These are phyloP conservation scores for Yamadazyma triangularis DNA, from an alignment of 1,139 yeast genomes.

Conservation along the genomic window DNA sequence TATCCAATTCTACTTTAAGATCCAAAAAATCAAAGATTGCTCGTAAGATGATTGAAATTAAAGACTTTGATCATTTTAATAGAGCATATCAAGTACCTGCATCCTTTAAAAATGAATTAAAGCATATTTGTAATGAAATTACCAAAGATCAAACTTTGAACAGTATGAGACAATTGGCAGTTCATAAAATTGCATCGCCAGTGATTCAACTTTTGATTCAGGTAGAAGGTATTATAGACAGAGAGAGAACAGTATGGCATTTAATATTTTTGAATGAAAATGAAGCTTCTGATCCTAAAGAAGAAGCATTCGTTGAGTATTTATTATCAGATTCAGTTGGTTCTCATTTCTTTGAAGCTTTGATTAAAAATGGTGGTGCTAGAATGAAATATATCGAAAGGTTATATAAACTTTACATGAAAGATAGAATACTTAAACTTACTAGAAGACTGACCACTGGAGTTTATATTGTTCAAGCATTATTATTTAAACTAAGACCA, in stretches of 20 bases:
- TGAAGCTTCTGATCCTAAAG: slow-evolving; percentile 54
- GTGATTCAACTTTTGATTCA: slow-evolving; percentile 76
- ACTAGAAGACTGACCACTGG: slow-evolving; percentile 81
- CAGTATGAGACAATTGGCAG: slow-evolving; percentile 64
- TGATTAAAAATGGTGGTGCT: slow-evolving; percentile 56
- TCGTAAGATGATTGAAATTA: slow-evolving; percentile 86
- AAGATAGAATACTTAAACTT: slow-evolving; percentile 63
- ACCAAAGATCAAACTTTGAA: slow-evolving; percentile 15
- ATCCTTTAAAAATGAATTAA: slow-evolving; percentile 62
- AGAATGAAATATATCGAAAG: slow-evolving; percentile 68
- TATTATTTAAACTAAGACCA: slow-evolving; percentile 57
- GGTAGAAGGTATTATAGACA: slow-evolving; percentile 76
- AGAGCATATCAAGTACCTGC: slow-evolving; percentile 68
- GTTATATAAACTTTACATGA: slow-evolving; percentile 67
- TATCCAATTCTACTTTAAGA: slow-evolving; percentile 71
- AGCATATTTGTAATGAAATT: slow-evolving; percentile 35
- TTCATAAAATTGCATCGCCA: slow-evolving; percentile 82
- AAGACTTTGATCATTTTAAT: slow-evolving; percentile 67
- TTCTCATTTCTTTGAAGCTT: slow-evolving; percentile 79
- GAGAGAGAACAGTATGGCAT: slow-evolving; percentile 67
- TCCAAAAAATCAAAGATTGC: slow-evolving; percentile 87
- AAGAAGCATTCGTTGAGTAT: slow-evolving; percentile 80
- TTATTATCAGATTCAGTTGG: slow-evolving; percentile 85
- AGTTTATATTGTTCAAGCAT: slow-evolving; percentile 71
- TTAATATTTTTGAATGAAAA: slow-evolving; percentile 39